phyloP scores from a whole-genome alignment of 495 filamentous ascomycete genomes.

The Xylaria sp. region DNA sequence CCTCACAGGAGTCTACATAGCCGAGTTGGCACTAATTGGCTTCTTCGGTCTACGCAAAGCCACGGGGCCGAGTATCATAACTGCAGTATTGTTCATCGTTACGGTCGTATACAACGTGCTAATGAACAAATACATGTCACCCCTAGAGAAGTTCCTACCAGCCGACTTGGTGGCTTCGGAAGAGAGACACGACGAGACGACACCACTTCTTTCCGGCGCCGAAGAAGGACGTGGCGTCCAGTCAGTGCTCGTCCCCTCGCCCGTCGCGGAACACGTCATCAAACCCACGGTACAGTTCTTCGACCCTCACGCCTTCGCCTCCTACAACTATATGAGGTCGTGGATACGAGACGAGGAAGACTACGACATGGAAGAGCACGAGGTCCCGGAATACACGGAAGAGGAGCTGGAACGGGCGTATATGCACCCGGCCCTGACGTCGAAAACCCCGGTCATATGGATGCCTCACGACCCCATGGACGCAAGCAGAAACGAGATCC shows the following conservation, averaged over 20 bases:
- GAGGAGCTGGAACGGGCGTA: constrained; percentile 67
- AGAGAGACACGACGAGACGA: constrained; percentile 62
- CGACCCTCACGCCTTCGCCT: constrained; percentile 34
- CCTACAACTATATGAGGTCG: constrained; percentile 35
- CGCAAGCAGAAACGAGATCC: constrained; percentile 67
- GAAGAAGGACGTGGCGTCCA: constrained; percentile 41
- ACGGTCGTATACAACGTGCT: constrained; percentile 76
- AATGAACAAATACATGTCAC: constrained; percentile 37
- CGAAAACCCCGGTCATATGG: constrained; percentile 68
- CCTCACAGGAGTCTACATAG: constrained; percentile 81
- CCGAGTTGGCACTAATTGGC: constrained; percentile 79
- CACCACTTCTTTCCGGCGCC: constrained; percentile 41
- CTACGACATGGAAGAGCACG: constrained; percentile 60
- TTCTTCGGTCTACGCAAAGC: constrained; percentile 75
- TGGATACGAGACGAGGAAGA: constrained; percentile 46
- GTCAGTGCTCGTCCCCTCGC: constrained; percentile 28
- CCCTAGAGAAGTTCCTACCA: constrained; percentile 35
- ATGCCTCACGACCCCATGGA: constrained; percentile 71
- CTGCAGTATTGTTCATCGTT: constrained; percentile 75
- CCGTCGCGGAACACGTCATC: constrained; percentile 35
- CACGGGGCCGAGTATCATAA: constrained; percentile 74
- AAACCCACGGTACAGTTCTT: constrained; percentile 36
- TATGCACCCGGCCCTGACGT: constrained; percentile 70
- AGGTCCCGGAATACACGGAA: constrained; percentile 55
- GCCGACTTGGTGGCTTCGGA: constrained; percentile 54